These are phyloP conservation scores for Lignosus rhinocerotis DNA, from an alignment of 1,284 basidiomycete genomes.

Conservation along the genomic window DNA sequence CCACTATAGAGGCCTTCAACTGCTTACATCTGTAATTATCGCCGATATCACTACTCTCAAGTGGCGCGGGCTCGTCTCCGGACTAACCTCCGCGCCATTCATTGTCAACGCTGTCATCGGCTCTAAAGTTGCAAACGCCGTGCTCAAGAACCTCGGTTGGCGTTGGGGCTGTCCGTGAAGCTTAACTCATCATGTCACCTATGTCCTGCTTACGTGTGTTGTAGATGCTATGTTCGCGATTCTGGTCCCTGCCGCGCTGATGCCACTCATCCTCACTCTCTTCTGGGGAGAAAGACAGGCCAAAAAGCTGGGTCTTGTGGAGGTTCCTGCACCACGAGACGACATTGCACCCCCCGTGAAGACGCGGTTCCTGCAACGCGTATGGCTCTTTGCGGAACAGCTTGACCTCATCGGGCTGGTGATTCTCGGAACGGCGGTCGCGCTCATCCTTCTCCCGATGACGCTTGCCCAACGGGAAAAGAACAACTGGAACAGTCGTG, in stretches of 20 bases:
- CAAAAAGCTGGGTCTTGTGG: conserved; percentile 48
- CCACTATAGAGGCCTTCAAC: conserved; percentile 57
- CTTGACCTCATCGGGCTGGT: conserved; percentile 65
- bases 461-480: conserved; percentile 46
- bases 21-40: conserved; percentile 75
- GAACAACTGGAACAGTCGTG: conserved; percentile 37
- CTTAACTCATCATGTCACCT: background rate
- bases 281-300: conserved; percentile 73
- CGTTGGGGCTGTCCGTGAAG: conserved; percentile 65
- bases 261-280: conserved; percentile 64
- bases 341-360: conserved; percentile 13
- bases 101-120: conserved; percentile 70
- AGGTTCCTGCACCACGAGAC: conserved; percentile 12
- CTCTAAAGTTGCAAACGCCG: conserved; percentile 63
- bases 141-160: conserved; percentile 63
- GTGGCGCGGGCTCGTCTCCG: conserved; percentile 75
- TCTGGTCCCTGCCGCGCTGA: conserved; percentile 53
- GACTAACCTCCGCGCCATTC: conserved; percentile 67
- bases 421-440: conserved; percentile 52
- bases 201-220: background rate
- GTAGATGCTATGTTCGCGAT: conserved; percentile 71
- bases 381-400: conserved; percentile 41
- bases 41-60: conserved; percentile 80
- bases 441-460: conserved; percentile 59
- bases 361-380: conserved; percentile 20